Percentiles rank a stretch among this genome's conserved stretches.
Evolutionary conservation across 306 rosid genomes (phyloP).

Genomic region (Quercus robur): DNA sequence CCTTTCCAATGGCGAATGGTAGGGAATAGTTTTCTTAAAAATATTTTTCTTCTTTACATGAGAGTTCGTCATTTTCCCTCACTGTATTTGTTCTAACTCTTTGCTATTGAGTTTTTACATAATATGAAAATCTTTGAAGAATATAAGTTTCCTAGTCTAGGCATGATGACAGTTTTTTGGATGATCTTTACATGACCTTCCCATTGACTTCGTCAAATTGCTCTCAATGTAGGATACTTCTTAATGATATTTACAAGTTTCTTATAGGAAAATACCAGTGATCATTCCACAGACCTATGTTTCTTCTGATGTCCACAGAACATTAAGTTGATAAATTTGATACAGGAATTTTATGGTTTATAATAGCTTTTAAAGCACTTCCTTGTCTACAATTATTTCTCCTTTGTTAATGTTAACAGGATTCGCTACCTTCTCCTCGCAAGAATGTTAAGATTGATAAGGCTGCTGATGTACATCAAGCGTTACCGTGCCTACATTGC

Average conservation of each 20-base stretch:
- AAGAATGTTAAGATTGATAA: conserved; percentile 85
- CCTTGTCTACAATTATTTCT: not conserved
- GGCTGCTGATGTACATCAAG: conserved; percentile 82
- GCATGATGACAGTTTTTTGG: not conserved
- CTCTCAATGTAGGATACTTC: not conserved
- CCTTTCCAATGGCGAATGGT: conserved; percentile 98
- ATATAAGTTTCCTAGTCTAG: not conserved
- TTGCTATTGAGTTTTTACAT: not conserved
- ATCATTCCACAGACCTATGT: not conserved
- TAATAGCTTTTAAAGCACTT: not conserved
- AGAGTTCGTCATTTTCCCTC: not conserved
- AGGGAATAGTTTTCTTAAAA: conserved; percentile 18
- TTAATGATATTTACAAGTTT: not conserved
- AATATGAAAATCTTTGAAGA: not conserved
- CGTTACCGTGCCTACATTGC: conserved; percentile 87
- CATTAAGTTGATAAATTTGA: not conserved
- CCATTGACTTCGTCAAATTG: not conserved
- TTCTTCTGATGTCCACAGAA: not conserved
- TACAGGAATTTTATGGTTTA: not conserved
- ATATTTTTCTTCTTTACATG: not conserved
- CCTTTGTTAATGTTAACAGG: conserved; percentile 46
- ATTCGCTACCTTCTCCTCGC: conserved; percentile 96
- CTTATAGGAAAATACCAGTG: not conserved
- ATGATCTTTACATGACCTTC: not conserved
- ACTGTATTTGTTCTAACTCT: not conserved